These are phyloP conservation scores for Pittosporum tobira DNA, from an alignment of 129 eudicot species.

Conservation along the genomic window DNA sequence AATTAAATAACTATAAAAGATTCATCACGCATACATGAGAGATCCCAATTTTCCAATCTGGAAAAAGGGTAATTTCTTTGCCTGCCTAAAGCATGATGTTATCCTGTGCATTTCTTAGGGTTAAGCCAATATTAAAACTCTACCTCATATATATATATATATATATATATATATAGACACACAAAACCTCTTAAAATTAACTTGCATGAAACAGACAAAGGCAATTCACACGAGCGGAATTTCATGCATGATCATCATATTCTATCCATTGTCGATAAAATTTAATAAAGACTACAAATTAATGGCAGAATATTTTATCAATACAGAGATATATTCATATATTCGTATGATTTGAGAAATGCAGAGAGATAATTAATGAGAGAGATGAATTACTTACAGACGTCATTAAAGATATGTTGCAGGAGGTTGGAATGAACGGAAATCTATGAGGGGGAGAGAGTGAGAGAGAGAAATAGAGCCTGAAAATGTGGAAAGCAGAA, in stretches of 20 bases:
- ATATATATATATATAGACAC: no score
- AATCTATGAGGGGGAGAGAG: slow-evolving; percentile 2
- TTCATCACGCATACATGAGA: no score
- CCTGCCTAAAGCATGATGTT: no score
- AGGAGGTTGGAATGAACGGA: not conserved
- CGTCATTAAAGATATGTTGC: not conserved
- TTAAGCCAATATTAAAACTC: no score
- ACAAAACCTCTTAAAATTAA: no score
- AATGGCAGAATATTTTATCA: not conserved
- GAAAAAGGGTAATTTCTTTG: no score
- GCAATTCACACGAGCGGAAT: not conserved
- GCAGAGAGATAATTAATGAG: not conserved
- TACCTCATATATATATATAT: no score
- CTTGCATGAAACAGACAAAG: not conserved
- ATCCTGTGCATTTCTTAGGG: no score
- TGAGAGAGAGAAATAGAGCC: not conserved
- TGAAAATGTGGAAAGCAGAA: not conserved
- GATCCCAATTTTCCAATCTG: no score
- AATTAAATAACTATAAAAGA: no score
- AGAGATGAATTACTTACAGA: slow-evolving; percentile 2
- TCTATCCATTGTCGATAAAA: not conserved
- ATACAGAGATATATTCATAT: not conserved
- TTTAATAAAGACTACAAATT: not conserved
- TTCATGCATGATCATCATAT: not conserved
- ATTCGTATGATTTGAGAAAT: no score